Conservation (phyloP, 1,284 basidiomycete genomes). For the Sporisorium reilianum region DNA sequence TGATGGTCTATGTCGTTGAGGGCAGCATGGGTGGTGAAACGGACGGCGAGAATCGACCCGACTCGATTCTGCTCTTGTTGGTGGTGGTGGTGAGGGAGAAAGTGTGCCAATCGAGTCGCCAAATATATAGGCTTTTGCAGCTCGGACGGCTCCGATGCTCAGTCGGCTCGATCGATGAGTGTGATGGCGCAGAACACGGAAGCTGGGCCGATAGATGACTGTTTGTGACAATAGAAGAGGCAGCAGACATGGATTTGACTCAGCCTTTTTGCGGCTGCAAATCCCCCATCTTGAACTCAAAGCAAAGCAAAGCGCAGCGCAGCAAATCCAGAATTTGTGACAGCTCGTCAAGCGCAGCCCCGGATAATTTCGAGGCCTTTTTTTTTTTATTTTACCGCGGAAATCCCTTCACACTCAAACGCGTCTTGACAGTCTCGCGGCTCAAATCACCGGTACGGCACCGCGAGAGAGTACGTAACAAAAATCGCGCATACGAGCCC, state of each 20-base stretch:
- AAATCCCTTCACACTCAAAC: no score
- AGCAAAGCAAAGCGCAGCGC: not conserved
- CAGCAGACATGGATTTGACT: not conserved
- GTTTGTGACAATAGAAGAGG: not conserved
- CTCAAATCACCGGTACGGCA: no score
- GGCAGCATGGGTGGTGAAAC: constrained; percentile 1
- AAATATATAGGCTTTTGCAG: not conserved
- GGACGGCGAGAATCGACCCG: not conserved
- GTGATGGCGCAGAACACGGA: not conserved
- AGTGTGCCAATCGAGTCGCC: not conserved
- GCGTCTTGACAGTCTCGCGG: not conserved
- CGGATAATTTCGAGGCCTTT: no score
- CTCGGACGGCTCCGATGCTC: not conserved
- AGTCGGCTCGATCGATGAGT: not conserved
- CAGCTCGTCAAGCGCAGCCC: not conserved
- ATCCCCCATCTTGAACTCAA: not conserved
- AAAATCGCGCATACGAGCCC: not conserved
- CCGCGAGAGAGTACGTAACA: constrained; percentile 1
- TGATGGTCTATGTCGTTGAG: constrained; percentile 8
- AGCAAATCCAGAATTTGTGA: not conserved
- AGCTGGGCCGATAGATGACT: not conserved
- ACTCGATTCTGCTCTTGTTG: not conserved
- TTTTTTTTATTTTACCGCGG: no score
- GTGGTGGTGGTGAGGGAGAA: not conserved
- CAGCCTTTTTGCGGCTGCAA: not conserved